Percentiles rank a stretch among this genome's conserved stretches.
Evolutionary conservation across 2,329 filamentous ascomycete species (phyloP).

Genomic region (Fusarium sp.): DNA sequence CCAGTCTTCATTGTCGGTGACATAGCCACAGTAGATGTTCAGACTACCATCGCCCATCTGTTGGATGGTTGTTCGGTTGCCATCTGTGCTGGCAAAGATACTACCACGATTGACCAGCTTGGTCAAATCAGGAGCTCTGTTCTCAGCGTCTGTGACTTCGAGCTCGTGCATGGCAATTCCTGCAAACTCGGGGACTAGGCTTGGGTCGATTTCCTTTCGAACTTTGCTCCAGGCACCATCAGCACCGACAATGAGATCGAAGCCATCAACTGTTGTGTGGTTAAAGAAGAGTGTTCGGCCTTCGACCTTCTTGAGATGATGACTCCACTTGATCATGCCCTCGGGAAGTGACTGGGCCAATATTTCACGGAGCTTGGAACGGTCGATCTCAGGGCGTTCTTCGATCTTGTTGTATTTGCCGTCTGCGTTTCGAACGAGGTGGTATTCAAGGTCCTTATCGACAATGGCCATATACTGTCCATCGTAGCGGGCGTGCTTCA

Average conservation of each 20-base stretch:
- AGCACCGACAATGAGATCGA: constrained; percentile 54
- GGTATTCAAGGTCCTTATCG: constrained; percentile 54
- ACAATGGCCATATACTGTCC: constrained; percentile 62
- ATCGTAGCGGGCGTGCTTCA: constrained; percentile 63
- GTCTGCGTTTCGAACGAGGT: constrained; percentile 46
- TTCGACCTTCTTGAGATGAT: constrained; percentile 55
- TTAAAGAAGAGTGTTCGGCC: constrained; percentile 54
- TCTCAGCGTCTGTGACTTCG: constrained; percentile 55
- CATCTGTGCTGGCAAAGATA: constrained; percentile 58
- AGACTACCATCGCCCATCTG: constrained; percentile 63
- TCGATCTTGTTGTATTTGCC: constrained; percentile 40
- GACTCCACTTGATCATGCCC: constrained; percentile 60
- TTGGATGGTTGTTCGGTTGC: constrained; percentile 53
- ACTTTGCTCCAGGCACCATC: constrained; percentile 55
- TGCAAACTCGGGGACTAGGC: constrained; percentile 57
- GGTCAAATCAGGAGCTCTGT: constrained; percentile 56
- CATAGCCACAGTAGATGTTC: constrained; percentile 53
- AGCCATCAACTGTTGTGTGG: constrained; percentile 50
- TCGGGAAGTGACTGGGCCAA: constrained; percentile 59
- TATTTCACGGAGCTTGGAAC: constrained; percentile 57
- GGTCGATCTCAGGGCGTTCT: constrained; percentile 66
- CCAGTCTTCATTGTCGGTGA: constrained; percentile 55
- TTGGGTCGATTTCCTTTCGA: constrained; percentile 48
- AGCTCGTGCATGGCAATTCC: constrained; percentile 59
- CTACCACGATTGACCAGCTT: constrained; percentile 61